A percentile compares a stretch with the other conserved stretches of the same genome.
These are phyloP conservation scores for Didymella sp. DNA, from an alignment of 2,329 filamentous ascomycete genomes.

Conservation along the genomic window DNA sequence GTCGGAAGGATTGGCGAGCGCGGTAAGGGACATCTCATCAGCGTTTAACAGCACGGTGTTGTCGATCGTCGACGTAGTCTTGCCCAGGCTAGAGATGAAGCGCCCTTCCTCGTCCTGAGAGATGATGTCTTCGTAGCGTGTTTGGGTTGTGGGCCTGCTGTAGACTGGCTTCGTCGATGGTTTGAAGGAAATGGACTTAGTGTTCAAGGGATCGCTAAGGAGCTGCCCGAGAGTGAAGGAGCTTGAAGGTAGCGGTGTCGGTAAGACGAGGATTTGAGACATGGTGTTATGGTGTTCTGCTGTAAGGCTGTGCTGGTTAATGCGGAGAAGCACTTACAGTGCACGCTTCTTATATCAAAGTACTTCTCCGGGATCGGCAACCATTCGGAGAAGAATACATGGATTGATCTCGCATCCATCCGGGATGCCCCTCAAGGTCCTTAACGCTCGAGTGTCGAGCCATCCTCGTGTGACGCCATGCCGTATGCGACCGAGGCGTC, in stretches of 20 bases:
- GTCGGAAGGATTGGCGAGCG: constrained; percentile 24
- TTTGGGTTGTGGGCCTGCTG: constrained; percentile 16
- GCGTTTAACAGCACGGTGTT: constrained; percentile 29
- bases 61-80: constrained; percentile 1
- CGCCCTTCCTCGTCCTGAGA: constrained; percentile 32
- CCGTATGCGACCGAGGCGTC: constrained; percentile 15
- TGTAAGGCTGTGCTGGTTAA: background rate
- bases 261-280: constrained; percentile 33
- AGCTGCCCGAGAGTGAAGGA: constrained; percentile 40
- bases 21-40: constrained; percentile 26
- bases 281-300: constrained; percentile 22
- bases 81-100: constrained; percentile 21
- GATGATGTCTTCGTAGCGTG: constrained; percentile 27
- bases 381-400: constrained; percentile 4
- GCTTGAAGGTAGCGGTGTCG: constrained; percentile 31
- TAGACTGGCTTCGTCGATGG: constrained; percentile 17
- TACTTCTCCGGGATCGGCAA: constrained; percentile 3
- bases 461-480: constrained; percentile 20
- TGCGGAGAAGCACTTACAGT: background rate
- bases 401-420: constrained; percentile 14
- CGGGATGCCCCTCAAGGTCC: background rate
- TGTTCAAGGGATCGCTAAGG: constrained; percentile 33
- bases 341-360: constrained; percentile 1
- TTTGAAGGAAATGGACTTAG: constrained; percentile 24
- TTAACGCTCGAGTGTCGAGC: constrained; percentile 18